Conservation (phyloP, 805 yeast species). For the Pichia cephalocereana region DNA sequence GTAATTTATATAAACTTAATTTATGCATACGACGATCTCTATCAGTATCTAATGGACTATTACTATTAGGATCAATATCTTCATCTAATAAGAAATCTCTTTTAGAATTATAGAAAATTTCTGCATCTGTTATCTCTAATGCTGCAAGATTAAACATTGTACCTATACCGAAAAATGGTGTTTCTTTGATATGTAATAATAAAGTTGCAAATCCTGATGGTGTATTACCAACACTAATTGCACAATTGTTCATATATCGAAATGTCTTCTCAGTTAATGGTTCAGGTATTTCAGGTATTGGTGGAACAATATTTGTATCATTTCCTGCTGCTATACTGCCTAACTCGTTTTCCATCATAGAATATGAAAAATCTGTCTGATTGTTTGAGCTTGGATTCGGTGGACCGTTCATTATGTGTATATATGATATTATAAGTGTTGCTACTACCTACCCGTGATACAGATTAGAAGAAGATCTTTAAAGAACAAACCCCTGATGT, state of each 20-base stretch:
- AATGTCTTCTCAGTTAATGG: slow-evolving; percentile 5
- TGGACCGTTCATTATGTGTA: no score
- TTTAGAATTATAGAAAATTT: slow-evolving; percentile 11
- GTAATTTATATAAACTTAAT: slow-evolving; percentile 6
- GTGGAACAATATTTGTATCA: neutral
- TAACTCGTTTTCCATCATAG: neutral
- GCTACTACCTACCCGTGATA: no score
- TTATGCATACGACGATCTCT: slow-evolving; percentile 9
- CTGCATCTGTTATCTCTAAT: slow-evolving; percentile 6
- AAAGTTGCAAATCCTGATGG: slow-evolving; percentile 12
- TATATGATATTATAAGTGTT: no score
- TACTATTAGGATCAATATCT: slow-evolving; percentile 3
- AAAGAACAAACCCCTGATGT: no score
- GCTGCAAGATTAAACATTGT: slow-evolving; percentile 3
- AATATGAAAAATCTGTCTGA: no score
- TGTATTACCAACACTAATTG: slow-evolving; percentile 7
- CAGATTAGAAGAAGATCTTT: no score
- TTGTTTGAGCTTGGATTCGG: no score
- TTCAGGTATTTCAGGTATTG: neutral
- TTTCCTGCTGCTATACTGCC: neutral
- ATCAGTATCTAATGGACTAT: slow-evolving; percentile 1
- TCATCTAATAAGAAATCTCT: slow-evolving; percentile 10
- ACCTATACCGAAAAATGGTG: slow-evolving; percentile 13
- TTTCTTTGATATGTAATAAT: slow-evolving; percentile 7
- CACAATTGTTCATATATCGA: slow-evolving; percentile 9